Conservation (phyloP, 2,329 filamentous ascomycete species). For the Aspergillus quadricinctus region DNA sequence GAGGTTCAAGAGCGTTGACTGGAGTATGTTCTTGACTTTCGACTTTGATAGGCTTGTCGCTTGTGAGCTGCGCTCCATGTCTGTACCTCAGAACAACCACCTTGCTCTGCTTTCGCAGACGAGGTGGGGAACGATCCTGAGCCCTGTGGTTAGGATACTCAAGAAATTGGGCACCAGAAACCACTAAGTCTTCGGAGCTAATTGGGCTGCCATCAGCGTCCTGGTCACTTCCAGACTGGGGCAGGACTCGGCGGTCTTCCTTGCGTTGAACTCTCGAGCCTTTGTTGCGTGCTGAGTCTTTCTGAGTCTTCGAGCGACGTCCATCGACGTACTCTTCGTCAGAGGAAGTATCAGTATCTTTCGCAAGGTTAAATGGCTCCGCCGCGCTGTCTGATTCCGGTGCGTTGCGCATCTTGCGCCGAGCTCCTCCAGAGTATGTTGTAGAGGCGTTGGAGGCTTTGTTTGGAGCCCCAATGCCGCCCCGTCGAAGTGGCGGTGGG, state of each 20-base stretch:
- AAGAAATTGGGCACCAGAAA: conserved; percentile 15
- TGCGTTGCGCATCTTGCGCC: neutral
- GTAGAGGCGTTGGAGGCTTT: neutral
- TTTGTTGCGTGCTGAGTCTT: neutral
- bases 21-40: neutral
- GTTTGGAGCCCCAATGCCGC: conserved; percentile 17
- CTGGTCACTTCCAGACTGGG: conserved; percentile 8
- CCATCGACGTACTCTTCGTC: conserved; percentile 5
- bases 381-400: neutral
- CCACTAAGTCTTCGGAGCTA: conserved; percentile 9
- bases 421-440: neutral
- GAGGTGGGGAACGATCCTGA: neutral
- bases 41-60: neutral
- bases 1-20: neutral
- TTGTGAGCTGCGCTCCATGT: neutral
- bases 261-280: neutral
- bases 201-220: conserved; percentile 1
- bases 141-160: conserved; percentile 11
- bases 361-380: neutral
- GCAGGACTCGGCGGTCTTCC: neutral
- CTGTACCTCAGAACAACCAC: conserved; percentile 14
- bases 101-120: neutral
- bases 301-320: neutral
- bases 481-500: conserved; percentile 39
- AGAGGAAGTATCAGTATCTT: conserved; percentile 1